A percentile compares a stretch with the other conserved stretches of the same genome.
Evolutionary conservation across 208 protist genomes (phyloP).

Genomic region (Crithidia mellificae): DNA sequence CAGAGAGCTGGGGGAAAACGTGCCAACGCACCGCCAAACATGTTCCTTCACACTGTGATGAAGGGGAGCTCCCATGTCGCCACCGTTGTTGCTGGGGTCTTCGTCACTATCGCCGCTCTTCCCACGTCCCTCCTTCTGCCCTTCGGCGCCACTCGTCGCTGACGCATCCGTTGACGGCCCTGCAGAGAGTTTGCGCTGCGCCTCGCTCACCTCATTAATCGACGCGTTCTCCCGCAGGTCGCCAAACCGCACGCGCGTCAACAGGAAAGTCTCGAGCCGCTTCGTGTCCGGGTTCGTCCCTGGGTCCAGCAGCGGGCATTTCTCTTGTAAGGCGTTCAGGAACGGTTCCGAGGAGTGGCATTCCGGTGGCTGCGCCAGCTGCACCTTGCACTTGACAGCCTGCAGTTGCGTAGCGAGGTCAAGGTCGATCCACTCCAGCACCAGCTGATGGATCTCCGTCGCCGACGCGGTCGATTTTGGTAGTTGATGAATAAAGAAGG

Average conservation of each 20-base stretch:
- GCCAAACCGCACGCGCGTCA: slow-evolving; percentile 54
- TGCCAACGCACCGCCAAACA: slow-evolving; percentile 42
- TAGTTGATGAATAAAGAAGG: slow-evolving; percentile 54
- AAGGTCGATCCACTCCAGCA: slow-evolving; percentile 49
- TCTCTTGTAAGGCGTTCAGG: slow-evolving; percentile 37
- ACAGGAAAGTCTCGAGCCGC: slow-evolving; percentile 73
- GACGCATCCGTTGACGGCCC: no score
- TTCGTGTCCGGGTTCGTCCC: slow-evolving; percentile 34
- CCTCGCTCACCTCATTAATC: slow-evolving; percentile 23
- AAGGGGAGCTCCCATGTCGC: background rate
- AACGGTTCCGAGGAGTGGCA: slow-evolving; percentile 64
- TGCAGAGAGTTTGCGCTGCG: background rate
- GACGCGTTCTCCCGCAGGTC: slow-evolving; percentile 21
- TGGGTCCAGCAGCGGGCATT: slow-evolving; percentile 54
- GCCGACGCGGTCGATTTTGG: slow-evolving; percentile 16
- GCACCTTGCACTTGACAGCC: slow-evolving; percentile 34
- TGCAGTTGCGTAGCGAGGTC: slow-evolving; percentile 54
- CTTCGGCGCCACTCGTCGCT: background rate
- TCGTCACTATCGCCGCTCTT: background rate
- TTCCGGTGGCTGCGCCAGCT: slow-evolving; percentile 64
- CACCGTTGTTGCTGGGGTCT: background rate
- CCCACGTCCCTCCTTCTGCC: background rate
- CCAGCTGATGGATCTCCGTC: slow-evolving; percentile 39
- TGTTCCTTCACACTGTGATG: slow-evolving; percentile 7
- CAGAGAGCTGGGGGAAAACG: slow-evolving; percentile 38